These are phyloP conservation scores for Solanum bulbocastanum DNA, from an alignment of 257 asterid species.

Conservation along the genomic window DNA sequence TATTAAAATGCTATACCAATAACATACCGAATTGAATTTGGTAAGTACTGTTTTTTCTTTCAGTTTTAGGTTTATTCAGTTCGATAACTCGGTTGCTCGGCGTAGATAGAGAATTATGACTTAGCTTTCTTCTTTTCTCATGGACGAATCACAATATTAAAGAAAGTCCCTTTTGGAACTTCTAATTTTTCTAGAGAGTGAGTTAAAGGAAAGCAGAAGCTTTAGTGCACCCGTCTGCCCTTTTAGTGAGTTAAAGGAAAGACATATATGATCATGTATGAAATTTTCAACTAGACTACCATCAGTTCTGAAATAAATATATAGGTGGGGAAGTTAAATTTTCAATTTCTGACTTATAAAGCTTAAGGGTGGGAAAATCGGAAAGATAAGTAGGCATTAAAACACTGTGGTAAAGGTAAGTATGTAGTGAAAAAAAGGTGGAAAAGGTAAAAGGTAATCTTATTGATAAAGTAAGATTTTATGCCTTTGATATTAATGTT, in stretches of 20 bases:
- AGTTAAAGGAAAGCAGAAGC: background rate
- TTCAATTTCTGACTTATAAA: background rate
- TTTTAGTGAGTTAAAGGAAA: background rate
- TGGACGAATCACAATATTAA: background rate
- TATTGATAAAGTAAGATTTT: background rate
- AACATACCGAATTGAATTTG: background rate
- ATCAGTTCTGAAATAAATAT: background rate
- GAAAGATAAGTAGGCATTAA: background rate
- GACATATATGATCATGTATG: background rate
- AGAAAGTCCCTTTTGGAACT: background rate
- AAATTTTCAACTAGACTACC: background rate
- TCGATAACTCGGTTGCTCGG: background rate
- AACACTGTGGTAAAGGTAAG: background rate
- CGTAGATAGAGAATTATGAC: background rate
- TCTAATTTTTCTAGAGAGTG: background rate
- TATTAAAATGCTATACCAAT: background rate
- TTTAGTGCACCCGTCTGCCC: background rate
- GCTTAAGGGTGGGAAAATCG: background rate
- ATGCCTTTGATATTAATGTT: background rate
- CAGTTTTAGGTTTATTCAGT: background rate
- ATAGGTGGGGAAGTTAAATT: background rate
- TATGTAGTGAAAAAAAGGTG: background rate
- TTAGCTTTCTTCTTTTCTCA: background rate
- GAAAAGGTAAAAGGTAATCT: background rate
- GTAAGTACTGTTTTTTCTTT: background rate